A percentile compares a stretch with the other conserved stretches of the same genome.
Evolutionary conservation across 108 stramenopile species (phyloP).

Genomic region (Conticribra guillardii): DNA sequence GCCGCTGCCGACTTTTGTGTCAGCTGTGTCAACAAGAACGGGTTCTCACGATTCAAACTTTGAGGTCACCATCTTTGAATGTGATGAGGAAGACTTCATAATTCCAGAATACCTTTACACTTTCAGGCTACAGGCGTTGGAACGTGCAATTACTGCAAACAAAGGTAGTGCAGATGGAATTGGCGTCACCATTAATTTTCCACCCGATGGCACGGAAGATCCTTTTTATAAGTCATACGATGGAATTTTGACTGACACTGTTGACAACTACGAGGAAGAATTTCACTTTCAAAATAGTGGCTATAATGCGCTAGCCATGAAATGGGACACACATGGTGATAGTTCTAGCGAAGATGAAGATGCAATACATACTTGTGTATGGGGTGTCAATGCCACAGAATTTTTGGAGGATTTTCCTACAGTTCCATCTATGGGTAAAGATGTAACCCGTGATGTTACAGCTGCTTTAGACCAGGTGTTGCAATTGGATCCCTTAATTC

Average conservation of each 20-base stretch:
- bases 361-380: constrained; percentile 48
- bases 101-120: constrained; percentile 69
- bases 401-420: constrained; percentile 23
- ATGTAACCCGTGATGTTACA: constrained; percentile 48
- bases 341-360: constrained; percentile 19
- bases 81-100: constrained; percentile 63
- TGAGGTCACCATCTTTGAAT: constrained; percentile 84
- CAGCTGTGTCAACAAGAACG: constrained; percentile 43
- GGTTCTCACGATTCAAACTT: constrained; percentile 55
- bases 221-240: constrained; percentile 38
- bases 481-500: constrained; percentile 41
- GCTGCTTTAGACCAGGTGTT: constrained; percentile 46
- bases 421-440: constrained; percentile 54
- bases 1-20: constrained; percentile 71
- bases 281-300: constrained; percentile 49
- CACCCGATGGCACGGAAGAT: constrained; percentile 52
- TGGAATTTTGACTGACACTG: constrained; percentile 30
- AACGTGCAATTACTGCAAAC: constrained; percentile 50
- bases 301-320: constrained; percentile 39
- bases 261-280: constrained; percentile 31
- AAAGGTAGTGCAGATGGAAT: constrained; percentile 39
- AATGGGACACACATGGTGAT: constrained; percentile 26
- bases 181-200: constrained; percentile 44
- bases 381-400: constrained; percentile 57
- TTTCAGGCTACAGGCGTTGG: constrained; percentile 58